Evolutionary conservation across 23 red algal genomes (phyloP), one percentile per base, ranked within the genome.

Genomic region (Pyropia yezoensis): DNA sequence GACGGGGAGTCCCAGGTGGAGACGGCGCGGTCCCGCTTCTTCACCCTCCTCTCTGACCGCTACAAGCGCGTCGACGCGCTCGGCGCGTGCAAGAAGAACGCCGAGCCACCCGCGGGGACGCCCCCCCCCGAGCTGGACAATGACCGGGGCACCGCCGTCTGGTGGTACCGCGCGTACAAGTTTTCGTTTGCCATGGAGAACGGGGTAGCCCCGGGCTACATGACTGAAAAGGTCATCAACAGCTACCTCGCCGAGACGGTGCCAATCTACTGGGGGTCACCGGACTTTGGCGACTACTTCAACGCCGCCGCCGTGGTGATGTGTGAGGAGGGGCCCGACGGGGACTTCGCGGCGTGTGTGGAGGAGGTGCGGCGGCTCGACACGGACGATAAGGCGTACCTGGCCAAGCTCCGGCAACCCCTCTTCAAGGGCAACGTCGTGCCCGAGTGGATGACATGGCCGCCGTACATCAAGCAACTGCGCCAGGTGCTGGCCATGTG

Each of bases 101-200:
- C 55, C 4, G 19, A 58, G 55, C 55, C 55, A 16, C 55, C 20
- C 0, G 7, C 20, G 4, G 55, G 24, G 0, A 58, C 4, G 55
- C 55, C 55, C 4, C 55, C 55, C 7, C 24, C 55, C 0, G 19
- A 58, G 18, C 24, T 58, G 3, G 24, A 58, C 55, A 58, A 20
- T 22, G 55, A 58, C 55, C 55, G 55, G 7, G 24, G 24, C 8
- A 20, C 20, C 3, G 1, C 6, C 18, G 24, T 58, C 55, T 58
- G 55, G 55, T 58, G 55, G 55, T 58, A 58, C 18, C 55, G 24
- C 18, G 19, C 55, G 55, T 58, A 22, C 55, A 58, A 58, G 55
- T 58, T 58, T 58, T 58, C 55, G 24, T 58, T 58, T 13, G 55
- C 55, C 8, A 58, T 25, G 19, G 55, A 58, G 55, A 58, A 58